These are phyloP conservation scores for Neonectria sp. DNA, from an alignment of 2,329 filamentous ascomycete species.

Conservation along the genomic window DNA sequence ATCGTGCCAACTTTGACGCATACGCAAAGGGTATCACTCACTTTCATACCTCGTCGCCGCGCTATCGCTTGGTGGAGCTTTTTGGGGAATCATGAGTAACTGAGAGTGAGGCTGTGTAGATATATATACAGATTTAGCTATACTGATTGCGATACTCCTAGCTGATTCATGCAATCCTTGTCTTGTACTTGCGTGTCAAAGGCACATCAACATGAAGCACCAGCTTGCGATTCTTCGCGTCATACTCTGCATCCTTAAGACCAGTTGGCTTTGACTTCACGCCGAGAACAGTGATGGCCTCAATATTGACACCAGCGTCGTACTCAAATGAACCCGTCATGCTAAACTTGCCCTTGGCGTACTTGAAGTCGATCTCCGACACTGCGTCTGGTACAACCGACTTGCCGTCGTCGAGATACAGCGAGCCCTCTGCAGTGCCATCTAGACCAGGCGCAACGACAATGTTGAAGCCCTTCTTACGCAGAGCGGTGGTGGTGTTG, in stretches of 20 bases:
- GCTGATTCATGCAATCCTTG: not conserved
- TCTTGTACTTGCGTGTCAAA: constrained; percentile 33
- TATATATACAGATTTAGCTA: not conserved
- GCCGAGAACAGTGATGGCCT: constrained; percentile 66
- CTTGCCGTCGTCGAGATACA: constrained; percentile 84
- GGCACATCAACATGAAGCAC: constrained; percentile 40
- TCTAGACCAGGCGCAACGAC: constrained; percentile 75
- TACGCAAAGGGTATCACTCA: constrained; percentile 28
- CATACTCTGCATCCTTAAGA: constrained; percentile 36
- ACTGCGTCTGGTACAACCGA: constrained; percentile 70
- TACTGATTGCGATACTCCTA: not conserved
- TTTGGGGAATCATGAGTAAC: not conserved
- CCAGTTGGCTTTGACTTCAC: constrained; percentile 33
- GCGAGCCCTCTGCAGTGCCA: constrained; percentile 73
- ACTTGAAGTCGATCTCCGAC: constrained; percentile 74
- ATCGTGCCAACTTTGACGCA: constrained; percentile 25
- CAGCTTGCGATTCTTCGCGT: constrained; percentile 43
- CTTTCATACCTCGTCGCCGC: constrained; percentile 26
- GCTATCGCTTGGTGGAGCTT: constrained; percentile 15
- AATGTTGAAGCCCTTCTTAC: constrained; percentile 77
- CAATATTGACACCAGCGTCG: constrained; percentile 58
- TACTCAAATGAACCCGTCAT: constrained; percentile 70
- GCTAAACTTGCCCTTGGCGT: constrained; percentile 65
- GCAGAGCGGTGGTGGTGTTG: constrained; percentile 74
- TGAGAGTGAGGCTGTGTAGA: too few species aligned